Evolutionary conservation across 192 early-diverging fungal genomes (phyloP), one percentile per base, ranked within the genome.

Genomic region (Gryganskiella cystojenkinii): DNA sequence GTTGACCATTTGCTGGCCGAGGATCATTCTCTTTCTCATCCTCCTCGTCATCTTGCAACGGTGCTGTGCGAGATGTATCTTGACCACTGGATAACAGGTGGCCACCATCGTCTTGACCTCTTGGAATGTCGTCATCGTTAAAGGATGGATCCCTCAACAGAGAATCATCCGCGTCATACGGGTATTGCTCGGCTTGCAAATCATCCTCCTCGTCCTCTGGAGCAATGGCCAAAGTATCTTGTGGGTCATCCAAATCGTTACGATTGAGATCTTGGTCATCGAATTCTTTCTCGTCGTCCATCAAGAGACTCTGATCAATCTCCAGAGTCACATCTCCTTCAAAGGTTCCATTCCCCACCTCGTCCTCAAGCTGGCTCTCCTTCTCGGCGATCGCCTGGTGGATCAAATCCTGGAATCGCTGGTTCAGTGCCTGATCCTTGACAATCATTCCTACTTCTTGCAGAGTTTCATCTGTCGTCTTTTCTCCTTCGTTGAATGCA

Each of bases 341-440:
- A 24, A 76, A 40, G 2, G 72, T 67, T 37, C 24, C 45, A 40
- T 76, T 76, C 8, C 53, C 60, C 5, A 25, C 37, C 8, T 62
- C 64, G 37, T 61, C 58, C 27, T 67, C 72, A 2, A 57, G 14
- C 24, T 76, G 72, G 30, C 13, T 76, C 14, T 76, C 72, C 37
- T 76, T 76, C 14, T 76, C 72, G 22, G 72, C 72, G 10, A 76
- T 67, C 19, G 72, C 72, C 53, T 76, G 58, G 33, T 76, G 58
- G 42, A 76, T 76, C 45, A 76, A 22, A 24, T 76, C 64, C n/a
- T 51, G 64, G 55, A 76, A 76, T 9, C 72, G 72, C 33, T 67
- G 72, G 19, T 67, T 76, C 19, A 76, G 59, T 1, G 45, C 20
- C 0, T 59, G 52, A 33, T 76, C 72, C 28, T 76, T 67, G 19